Evolutionary conservation across 108 stramenopile genomes (phyloP), one percentile per base, ranked within the genome.

Genomic region (Skeletonema potamos): DNA sequence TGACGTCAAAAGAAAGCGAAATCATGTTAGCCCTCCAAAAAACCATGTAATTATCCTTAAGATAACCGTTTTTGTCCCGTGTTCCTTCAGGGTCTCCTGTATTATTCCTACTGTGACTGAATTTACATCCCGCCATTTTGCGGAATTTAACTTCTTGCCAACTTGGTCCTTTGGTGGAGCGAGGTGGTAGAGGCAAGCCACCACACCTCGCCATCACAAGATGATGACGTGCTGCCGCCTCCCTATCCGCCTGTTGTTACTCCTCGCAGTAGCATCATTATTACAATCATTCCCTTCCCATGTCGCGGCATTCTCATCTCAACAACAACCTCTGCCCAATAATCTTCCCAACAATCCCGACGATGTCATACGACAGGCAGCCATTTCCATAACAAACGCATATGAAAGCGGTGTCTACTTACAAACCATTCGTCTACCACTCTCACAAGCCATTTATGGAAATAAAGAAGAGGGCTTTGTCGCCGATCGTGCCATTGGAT

Each of bases 401-500:
- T 65, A 65, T 27, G 41, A 65, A 29, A 7, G 41, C 41, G 64
- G 64, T 6, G 17, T 27, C 24, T 26, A 65, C 43, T 43, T 65
- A 4, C 76, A 77, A 58, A 65, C 70, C 13, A 64, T 77, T 5
- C 70, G 70, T 24, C 62, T 77, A 0, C 70, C 76, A 28, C 70
- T 77, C 6, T 63, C 60, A 24, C 69, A 77, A 29, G 33, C 70
- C 48, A 77, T 77, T 36, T 77, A 77, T 54, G 26, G 48, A 26
- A 20, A 70, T 18, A 72, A 63, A 57, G 70, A 71, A 56, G 76
- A 77, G 54, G 43, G 44, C 11, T 69, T 76, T 20, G 74, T 76
- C 2, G 74, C 74, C 0, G 68, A 68, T 32, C 60, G 76, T 12
- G 76, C 76, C 51, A 77, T 77, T 32, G 76, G 76, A 18, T 77